These are phyloP conservation scores for Isatis tinctoria DNA, from an alignment of 345 rosid genomes.

Conservation along the genomic window DNA sequence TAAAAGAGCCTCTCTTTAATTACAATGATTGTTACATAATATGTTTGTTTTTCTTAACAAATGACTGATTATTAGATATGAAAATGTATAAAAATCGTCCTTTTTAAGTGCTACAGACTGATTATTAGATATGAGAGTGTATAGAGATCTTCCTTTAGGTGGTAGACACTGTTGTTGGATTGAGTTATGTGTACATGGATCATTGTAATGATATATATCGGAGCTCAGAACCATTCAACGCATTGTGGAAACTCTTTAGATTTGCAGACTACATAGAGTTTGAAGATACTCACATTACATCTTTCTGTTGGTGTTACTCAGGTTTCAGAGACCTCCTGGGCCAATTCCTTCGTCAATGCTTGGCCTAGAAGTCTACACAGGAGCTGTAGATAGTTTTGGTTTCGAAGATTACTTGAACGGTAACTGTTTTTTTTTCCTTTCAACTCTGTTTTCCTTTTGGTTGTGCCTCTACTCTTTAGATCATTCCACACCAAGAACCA, in stretches of 20 bases:
- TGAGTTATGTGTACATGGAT: too few relatives aligned
- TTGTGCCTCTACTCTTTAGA: not conserved
- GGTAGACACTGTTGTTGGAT: too few relatives aligned
- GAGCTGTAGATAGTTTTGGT: constrained; percentile 73
- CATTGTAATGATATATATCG: too few relatives aligned
- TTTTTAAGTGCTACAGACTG: not conserved
- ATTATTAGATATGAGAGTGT: not conserved
- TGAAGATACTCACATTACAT: not conserved
- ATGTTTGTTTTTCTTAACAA: not conserved
- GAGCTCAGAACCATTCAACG: not conserved
- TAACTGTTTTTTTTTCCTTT: constrained; percentile 16
- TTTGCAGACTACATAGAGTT: not conserved
- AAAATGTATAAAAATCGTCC: not conserved
- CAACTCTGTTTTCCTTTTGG: not conserved
- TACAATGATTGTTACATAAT: not conserved
- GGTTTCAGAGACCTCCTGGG: constrained; percentile 88
- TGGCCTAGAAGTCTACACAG: constrained; percentile 71
- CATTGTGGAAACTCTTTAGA: not conserved
- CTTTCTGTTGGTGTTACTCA: constrained; percentile 18
- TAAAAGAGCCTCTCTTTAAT: not conserved
- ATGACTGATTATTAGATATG: not conserved
- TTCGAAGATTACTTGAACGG: constrained; percentile 87
- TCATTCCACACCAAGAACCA: not conserved
- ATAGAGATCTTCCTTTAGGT: not conserved
- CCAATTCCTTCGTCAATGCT: constrained; percentile 87